Conservation (phyloP, 805 yeast species). For the Nakazawaea pomicola region DNA sequence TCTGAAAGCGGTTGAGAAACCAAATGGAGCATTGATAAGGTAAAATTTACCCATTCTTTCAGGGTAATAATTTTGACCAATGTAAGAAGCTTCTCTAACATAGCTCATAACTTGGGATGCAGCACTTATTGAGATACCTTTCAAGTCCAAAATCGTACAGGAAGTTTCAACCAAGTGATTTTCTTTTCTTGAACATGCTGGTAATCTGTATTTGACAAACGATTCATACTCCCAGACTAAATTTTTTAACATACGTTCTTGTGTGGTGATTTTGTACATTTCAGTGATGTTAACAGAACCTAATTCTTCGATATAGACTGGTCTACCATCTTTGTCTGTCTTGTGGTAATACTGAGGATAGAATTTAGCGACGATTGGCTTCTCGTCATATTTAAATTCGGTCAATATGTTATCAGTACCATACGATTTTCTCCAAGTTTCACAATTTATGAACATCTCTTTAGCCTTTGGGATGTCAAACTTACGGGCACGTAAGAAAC, state of each 20-base stretch:
- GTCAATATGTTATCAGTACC: conserved; percentile 83
- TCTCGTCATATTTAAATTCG: conserved; percentile 92
- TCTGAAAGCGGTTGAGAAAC: conserved; percentile 90
- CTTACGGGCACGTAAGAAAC: conserved; percentile 94
- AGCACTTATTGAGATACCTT: conserved; percentile 82
- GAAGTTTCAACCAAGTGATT: conserved; percentile 87
- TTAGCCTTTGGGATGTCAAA: conserved; percentile 77
- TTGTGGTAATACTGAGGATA: conserved; percentile 98
- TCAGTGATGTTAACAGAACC: conserved; percentile 87
- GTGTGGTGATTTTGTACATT: conserved; percentile 90
- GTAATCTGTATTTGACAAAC: conserved; percentile 76
- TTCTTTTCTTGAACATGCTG: conserved; percentile 86
- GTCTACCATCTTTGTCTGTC: conserved; percentile 95
- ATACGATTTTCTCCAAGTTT: conserved; percentile 83
- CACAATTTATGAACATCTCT: conserved; percentile 82
- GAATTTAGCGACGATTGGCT: conserved; percentile 78
- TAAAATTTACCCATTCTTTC: conserved; percentile 99
- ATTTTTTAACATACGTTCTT: conserved; percentile 93
- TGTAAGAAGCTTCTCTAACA: conserved; percentile 87
- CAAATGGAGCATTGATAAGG: conserved; percentile 94
- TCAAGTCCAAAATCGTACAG: conserved; percentile 91
- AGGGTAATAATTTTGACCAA: conserved; percentile 97
- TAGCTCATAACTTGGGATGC: conserved; percentile 83
- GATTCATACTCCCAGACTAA: conserved; percentile 97
- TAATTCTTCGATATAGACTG: conserved; percentile 89